Percentiles rank a stretch among this genome's conserved stretches.
phyloP scores from a whole-genome alignment of 345 rosid genomes.

The Firmiana major region DNA sequence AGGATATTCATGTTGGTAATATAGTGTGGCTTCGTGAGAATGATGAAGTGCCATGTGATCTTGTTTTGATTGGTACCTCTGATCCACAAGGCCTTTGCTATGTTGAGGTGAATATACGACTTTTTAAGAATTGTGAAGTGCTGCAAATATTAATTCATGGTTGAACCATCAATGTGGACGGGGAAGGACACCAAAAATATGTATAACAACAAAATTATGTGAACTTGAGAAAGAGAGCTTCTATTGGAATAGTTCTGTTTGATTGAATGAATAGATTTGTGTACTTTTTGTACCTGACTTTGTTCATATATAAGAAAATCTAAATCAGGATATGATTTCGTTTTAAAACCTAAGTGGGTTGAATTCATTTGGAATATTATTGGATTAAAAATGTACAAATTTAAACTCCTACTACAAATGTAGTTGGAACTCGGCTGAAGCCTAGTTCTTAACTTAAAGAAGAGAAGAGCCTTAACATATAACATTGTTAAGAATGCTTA shows the following conservation, averaged over 20 bases:
- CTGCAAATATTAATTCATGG: neutral
- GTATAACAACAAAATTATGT: neutral
- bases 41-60: constrained; percentile 97
- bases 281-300: neutral
- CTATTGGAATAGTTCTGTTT: neutral
- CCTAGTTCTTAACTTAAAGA: neutral
- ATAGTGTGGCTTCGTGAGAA: constrained; percentile 98
- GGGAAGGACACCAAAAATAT: constrained; percentile 1
- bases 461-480: neutral
- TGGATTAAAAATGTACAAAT: neutral
- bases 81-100: constrained; percentile 82
- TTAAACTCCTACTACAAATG: neutral
- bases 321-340: neutral
- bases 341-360: neutral
- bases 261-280: neutral
- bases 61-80: constrained; percentile 72
- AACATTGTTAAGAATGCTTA: neutral
- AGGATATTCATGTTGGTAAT: constrained; percentile 82
- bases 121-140: neutral
- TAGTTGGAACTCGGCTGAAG: neutral
- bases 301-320: neutral
- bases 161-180: neutral
- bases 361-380: neutral
- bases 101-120: constrained; percentile 59
- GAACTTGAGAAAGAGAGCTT: neutral